phyloP scores from a whole-genome alignment of 192 early-diverging fungal genomes.

The Gorgonomyces haynaldii region DNA sequence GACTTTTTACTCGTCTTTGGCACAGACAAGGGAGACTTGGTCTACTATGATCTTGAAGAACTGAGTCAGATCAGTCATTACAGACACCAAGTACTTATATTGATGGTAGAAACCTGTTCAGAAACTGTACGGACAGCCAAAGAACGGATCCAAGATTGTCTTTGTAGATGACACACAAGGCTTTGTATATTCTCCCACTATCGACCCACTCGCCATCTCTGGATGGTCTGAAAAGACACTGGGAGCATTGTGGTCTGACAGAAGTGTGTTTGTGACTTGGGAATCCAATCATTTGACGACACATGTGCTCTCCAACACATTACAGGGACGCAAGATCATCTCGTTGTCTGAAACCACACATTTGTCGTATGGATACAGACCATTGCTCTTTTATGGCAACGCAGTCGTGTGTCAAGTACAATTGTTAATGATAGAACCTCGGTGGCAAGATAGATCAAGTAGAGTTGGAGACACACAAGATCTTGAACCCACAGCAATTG shows the following conservation, averaged over 20 bases:
- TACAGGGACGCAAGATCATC: slow-evolving; percentile 27
- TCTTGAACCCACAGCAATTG: slow-evolving; percentile 9
- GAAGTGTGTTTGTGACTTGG: background rate
- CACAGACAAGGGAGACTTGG: slow-evolving; percentile 17
- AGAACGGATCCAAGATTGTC: slow-evolving; percentile 23
- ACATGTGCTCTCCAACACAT: background rate
- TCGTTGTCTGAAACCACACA: slow-evolving; percentile 28
- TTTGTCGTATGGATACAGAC: slow-evolving; percentile 35
- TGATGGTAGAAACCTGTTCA: slow-evolving; percentile 21
- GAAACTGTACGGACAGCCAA: slow-evolving; percentile 23
- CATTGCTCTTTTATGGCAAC: slow-evolving; percentile 23
- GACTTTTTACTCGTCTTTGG: slow-evolving; percentile 27
- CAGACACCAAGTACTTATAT: slow-evolving; percentile 25
- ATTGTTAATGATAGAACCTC: slow-evolving; percentile 15
- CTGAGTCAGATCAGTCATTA: slow-evolving; percentile 29
- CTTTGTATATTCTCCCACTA: slow-evolving; percentile 24
- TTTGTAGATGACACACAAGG: slow-evolving; percentile 28
- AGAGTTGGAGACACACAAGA: slow-evolving; percentile 25
- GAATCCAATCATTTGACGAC: background rate
- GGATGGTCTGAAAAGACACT: slow-evolving; percentile 20
- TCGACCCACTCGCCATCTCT: slow-evolving; percentile 24
- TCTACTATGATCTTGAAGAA: slow-evolving; percentile 27
- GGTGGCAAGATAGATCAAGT: slow-evolving; percentile 26
- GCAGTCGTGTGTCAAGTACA: slow-evolving; percentile 34
- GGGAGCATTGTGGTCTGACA: background rate